Percentiles rank a stretch among this genome's conserved stretches.
phyloP scores from a whole-genome alignment of 2,329 filamentous ascomycete genomes.

The Pyrenophora seminiperda region DNA sequence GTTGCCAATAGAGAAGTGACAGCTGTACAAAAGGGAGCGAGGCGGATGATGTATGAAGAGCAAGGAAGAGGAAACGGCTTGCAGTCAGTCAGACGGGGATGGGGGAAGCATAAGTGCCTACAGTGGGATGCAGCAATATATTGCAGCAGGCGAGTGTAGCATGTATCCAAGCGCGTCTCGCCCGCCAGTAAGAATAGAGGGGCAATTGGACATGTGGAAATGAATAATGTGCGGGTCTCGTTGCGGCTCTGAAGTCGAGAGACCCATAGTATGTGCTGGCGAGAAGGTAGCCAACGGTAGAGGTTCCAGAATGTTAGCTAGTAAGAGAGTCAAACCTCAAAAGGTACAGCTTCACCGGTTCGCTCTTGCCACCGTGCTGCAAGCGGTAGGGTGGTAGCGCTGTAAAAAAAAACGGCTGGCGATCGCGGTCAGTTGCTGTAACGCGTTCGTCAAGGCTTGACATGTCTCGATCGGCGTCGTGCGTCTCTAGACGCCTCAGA shows the following conservation, averaged over 20 bases:
- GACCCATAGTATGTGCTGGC: slow-evolving; percentile 81
- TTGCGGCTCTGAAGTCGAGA: slow-evolving; percentile 52
- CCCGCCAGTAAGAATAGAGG: slow-evolving; percentile 61
- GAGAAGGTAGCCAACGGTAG: slow-evolving; percentile 54
- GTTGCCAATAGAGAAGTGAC: slow-evolving; percentile 46
- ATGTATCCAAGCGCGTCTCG: slow-evolving; percentile 48
- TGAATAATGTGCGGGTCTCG: slow-evolving; percentile 48
- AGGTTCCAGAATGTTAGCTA: slow-evolving; percentile 49
- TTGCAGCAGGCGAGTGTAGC: slow-evolving; percentile 48
- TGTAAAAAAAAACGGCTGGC: slow-evolving; percentile 37
- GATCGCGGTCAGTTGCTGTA: slow-evolving; percentile 39
- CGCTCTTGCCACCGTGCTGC: slow-evolving; percentile 46
- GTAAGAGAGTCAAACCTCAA: slow-evolving; percentile 42
- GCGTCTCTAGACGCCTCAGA: slow-evolving; percentile 36
- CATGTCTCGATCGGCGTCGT: slow-evolving; percentile 42
- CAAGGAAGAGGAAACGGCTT: slow-evolving; percentile 47
- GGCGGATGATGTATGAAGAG: slow-evolving; percentile 40
- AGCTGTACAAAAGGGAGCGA: slow-evolving; percentile 41
- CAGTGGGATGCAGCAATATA: slow-evolving; percentile 50
- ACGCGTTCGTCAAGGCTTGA: slow-evolving; percentile 43
- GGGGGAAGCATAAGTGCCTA: slow-evolving; percentile 44
- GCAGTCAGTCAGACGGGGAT: slow-evolving; percentile 44
- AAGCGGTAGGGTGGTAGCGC: slow-evolving; percentile 47
- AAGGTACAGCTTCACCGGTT: slow-evolving; percentile 48
- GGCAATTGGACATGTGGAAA: slow-evolving; percentile 46